phyloP scores from a whole-genome alignment of 768 basidiomycete species.

The Agaricus subrufescens region DNA sequence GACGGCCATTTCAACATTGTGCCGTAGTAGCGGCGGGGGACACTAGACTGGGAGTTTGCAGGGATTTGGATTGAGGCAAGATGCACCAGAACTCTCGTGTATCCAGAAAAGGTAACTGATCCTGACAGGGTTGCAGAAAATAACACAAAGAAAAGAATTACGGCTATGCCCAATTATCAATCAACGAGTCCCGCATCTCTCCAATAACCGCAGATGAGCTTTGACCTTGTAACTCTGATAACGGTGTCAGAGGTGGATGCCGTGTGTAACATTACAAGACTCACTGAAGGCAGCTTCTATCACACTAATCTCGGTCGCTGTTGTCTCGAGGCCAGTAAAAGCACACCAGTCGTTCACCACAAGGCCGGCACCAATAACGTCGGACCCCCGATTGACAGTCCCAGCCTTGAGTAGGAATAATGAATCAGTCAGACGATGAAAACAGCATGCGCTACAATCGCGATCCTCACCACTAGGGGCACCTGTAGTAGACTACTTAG shows the following conservation, averaged over 20 bases:
- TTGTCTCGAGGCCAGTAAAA: constrained; percentile 98
- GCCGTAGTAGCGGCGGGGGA: too few species aligned
- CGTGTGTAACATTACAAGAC: constrained; percentile 26
- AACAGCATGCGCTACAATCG: neutral
- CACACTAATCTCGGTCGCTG: constrained; percentile 98
- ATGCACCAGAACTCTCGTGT: too few species aligned
- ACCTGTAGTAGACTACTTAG: constrained; percentile 90
- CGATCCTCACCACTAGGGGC: constrained; percentile 78
- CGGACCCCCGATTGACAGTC: constrained; percentile 97
- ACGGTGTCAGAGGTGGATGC: neutral
- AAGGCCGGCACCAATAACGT: constrained; percentile 94
- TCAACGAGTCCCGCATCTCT: constrained; percentile 87
- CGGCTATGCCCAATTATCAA: constrained; percentile 84
- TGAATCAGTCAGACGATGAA: constrained; percentile 1
- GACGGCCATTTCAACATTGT: neutral
- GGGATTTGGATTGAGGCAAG: neutral
- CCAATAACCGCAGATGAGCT: constrained; percentile 78
- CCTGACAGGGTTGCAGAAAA: neutral
- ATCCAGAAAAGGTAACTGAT: neutral
- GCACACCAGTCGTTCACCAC: constrained; percentile 99
- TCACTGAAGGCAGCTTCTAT: constrained; percentile 96
- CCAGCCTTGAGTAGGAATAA: constrained; percentile 60
- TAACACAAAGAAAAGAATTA: neutral
- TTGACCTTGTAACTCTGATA: constrained; percentile 81
- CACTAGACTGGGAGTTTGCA: too few species aligned